These are phyloP conservation scores for Lasiodiplodia hormozganensis DNA, from an alignment of 2,329 filamentous ascomycete genomes.

Conservation along the genomic window DNA sequence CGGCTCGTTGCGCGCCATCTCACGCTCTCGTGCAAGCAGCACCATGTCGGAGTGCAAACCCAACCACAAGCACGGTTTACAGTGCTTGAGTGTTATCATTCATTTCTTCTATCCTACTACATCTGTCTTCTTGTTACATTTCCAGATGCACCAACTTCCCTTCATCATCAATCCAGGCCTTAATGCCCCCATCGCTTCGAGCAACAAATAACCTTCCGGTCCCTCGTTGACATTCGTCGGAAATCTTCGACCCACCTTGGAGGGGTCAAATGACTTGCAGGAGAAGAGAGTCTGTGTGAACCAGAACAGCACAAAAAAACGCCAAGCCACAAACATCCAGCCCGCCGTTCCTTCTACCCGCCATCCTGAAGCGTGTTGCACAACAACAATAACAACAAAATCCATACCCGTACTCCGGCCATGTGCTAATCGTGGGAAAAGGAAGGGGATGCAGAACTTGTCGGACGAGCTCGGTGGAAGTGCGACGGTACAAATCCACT, in stretches of 20 bases:
- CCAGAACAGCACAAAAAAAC: constrained; percentile 12
- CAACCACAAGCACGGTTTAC: neutral
- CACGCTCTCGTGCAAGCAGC: neutral
- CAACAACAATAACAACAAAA: constrained; percentile 13
- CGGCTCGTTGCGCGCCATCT: constrained; percentile 1
- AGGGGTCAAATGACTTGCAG: neutral
- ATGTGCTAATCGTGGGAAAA: constrained; percentile 18
- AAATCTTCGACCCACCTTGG: neutral
- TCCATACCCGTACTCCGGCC: constrained; percentile 17
- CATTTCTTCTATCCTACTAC: constrained; percentile 21
- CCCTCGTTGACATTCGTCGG: neutral
- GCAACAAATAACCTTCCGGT: neutral
- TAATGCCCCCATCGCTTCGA: neutral
- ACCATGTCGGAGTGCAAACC: neutral
- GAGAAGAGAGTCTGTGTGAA: neutral
- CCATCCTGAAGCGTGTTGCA: neutral
- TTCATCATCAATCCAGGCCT: neutral
- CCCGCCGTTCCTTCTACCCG: constrained; percentile 17
- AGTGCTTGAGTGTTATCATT: neutral
- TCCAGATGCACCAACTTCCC: constrained; percentile 23
- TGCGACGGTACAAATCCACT: neutral
- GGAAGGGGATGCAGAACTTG: neutral
- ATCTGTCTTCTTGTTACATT: constrained; percentile 12
- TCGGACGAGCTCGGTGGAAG: neutral
- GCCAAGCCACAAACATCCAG: constrained; percentile 7